Percentiles rank a stretch among this genome's conserved stretches.
Conservation (phyloP, 768 basidiomycete species). For the Boletales sp. region DNA sequence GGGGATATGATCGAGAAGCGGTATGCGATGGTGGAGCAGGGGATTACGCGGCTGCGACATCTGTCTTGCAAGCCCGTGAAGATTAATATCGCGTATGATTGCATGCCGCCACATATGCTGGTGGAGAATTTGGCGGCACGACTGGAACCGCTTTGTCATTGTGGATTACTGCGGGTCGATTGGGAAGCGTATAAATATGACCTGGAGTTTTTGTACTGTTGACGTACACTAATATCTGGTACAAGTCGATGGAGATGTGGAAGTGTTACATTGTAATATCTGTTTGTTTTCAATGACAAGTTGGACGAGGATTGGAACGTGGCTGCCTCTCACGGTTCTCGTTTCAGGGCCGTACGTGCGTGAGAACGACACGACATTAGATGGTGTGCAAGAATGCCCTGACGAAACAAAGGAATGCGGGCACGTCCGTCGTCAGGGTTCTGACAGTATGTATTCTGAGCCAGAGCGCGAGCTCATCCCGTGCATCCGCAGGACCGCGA, state of each 20-base stretch:
- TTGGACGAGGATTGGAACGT: no score
- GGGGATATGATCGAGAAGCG: conserved; percentile 24
- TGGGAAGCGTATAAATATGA: conserved; percentile 20
- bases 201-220: conserved; percentile 19
- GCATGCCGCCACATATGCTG: conserved; percentile 7
- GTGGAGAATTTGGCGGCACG: conserved; percentile 18
- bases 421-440: conserved; percentile 2
- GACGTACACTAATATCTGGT: no score
- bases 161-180: conserved; percentile 19
- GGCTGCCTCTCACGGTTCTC: no score
- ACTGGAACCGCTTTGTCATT: conserved; percentile 16
- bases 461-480: conserved; percentile 1
- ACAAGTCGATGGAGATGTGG: no score
- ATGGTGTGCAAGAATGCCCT: conserved; percentile 1
- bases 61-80: conserved; percentile 22
- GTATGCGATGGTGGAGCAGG: conserved; percentile 9
- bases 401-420: conserved; percentile 2
- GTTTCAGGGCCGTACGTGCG: neutral
- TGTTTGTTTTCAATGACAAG: no score
- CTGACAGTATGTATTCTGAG: neutral
- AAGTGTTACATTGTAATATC: no score
- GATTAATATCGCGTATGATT: conserved; percentile 11
- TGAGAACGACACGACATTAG: neutral
- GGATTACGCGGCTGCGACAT: conserved; percentile 11
- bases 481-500: neutral